Percentiles rank a stretch among this genome's conserved stretches.
Conservation (phyloP, 306 rosid species). For the Lathyrus sativus region DNA sequence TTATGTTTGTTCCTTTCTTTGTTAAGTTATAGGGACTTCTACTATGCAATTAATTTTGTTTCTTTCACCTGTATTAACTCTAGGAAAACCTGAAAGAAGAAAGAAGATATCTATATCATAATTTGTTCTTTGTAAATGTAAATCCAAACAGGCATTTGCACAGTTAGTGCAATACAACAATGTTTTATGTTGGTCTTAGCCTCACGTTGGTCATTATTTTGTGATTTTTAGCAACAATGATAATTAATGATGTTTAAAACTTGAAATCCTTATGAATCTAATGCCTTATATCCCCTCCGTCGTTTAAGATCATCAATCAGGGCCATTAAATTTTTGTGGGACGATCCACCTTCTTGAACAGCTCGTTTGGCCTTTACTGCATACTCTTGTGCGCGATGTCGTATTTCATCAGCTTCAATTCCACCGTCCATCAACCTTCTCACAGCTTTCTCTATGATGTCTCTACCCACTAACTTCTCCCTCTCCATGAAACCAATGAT, state of each 20-base stretch:
- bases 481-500: neutral
- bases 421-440: slow-evolving; percentile 42
- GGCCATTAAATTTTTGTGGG: slow-evolving; percentile 10
- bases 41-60: neutral
- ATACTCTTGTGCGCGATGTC: slow-evolving; percentile 12
- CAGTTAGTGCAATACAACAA: neutral
- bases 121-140: neutral
- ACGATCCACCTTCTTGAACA: slow-evolving; percentile 36
- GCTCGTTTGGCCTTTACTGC: slow-evolving; percentile 35
- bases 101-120: neutral
- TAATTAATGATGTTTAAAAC: neutral
- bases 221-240: neutral
- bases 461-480: slow-evolving; percentile 22
- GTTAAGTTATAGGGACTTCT: slow-evolving; percentile 2
- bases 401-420: slow-evolving; percentile 32
- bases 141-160: slow-evolving; percentile 7
- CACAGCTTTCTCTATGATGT: slow-evolving; percentile 39
- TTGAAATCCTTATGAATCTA: neutral
- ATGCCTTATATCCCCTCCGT: slow-evolving; percentile 1
- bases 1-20: neutral
- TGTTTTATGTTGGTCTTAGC: neutral
- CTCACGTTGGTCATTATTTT: neutral
- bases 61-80: neutral
- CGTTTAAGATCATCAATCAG: slow-evolving; percentile 36
- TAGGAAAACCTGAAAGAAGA: neutral